Evolutionary conservation across 768 basidiomycete genomes (phyloP), one percentile per base, ranked within the genome.

Genomic region (Russula virescens): DNA sequence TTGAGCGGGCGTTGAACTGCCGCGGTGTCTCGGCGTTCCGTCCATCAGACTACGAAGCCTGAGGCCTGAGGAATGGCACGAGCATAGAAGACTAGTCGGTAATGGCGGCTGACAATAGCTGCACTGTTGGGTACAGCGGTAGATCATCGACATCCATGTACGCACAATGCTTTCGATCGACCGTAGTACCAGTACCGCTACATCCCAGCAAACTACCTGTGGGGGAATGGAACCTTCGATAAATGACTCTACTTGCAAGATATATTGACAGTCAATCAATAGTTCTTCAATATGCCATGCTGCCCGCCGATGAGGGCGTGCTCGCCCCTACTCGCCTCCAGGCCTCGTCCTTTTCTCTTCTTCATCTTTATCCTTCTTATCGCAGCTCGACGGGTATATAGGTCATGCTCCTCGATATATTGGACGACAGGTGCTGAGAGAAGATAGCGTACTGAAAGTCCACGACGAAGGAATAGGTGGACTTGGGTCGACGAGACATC

Each of bases 401-500:
- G 77, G 42, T 85, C 82, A 67, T 95, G 79, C 71, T 89, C 80
- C 72, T 94, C 88, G 75, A n/a, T n/a, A n/a, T n/a, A n/a, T n/a
- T n/a, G n/a, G n/a, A n/a, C n/a, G n/a, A n/a, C n/a, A n/a, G n/a
- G n/a, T n/a, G n/a, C n/a, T n/a, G n/a, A n/a, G n/a, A n/a, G n/a
- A n/a, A n/a, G n/a, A n/a, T n/a, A n/a, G n/a, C n/a, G n/a, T n/a
- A n/a, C n/a, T n/a, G n/a, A n/a, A n/a, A n/a, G n/a, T n/a, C n/a
- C n/a, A n/a, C 89, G 81, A 69, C 89, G 80, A 56, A 92, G 77
- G 76, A 91, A 89, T 34, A 91, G 73, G 38, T 88, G 86, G 66
- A 85, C 93, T 79, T 97, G 97, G 23, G 95, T 97, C 67, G 91
- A 94, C 8, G 93, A 95, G 49, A 98, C 94, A 71, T 98, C 94